These are phyloP conservation scores for Carpinus fangiana DNA, from an alignment of 306 rosid species.

Conservation along the genomic window DNA sequence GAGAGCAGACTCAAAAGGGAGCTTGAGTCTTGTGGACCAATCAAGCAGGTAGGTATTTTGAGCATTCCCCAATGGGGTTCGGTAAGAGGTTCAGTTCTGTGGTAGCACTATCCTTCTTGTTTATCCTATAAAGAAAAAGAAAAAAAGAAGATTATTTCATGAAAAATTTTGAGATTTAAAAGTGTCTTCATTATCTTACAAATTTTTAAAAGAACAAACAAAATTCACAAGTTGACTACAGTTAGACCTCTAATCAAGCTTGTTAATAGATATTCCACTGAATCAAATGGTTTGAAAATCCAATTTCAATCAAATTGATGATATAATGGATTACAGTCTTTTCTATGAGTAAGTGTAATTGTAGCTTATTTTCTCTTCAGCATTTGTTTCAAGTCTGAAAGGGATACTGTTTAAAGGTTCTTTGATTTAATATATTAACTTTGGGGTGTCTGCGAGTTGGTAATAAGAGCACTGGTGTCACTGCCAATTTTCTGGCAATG, in stretches of 20 bases:
- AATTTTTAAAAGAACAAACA: neutral
- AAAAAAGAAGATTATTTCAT: neutral
- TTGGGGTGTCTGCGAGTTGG: conserved; percentile 27
- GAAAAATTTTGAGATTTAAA: neutral
- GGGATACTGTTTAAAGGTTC: conserved; percentile 6
- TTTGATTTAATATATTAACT: conserved; percentile 16
- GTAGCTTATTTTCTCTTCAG: neutral
- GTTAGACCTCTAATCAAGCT: neutral
- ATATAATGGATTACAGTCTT: neutral
- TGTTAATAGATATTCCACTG: neutral
- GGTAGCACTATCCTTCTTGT: conserved; percentile 14
- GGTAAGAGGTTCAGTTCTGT: conserved; percentile 77
- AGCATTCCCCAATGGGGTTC: conserved; percentile 61
- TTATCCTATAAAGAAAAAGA: too few species aligned
- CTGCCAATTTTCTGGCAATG: conserved; percentile 36
- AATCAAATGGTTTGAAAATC: conserved; percentile 11
- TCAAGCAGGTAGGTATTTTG: conserved; percentile 99
- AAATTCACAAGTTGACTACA: neutral
- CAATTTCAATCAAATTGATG: conserved; percentile 24
- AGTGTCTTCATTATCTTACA: neutral
- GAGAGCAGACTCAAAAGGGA: conserved; percentile 99
- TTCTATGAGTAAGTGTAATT: conserved; percentile 18
- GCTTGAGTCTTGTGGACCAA: conserved; percentile 96
- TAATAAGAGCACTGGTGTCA: conserved; percentile 31
- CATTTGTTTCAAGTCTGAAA: conserved; percentile 13